Conservation (phyloP, 352 stramenopile genomes). For the Phytophthora niederhauseri region DNA sequence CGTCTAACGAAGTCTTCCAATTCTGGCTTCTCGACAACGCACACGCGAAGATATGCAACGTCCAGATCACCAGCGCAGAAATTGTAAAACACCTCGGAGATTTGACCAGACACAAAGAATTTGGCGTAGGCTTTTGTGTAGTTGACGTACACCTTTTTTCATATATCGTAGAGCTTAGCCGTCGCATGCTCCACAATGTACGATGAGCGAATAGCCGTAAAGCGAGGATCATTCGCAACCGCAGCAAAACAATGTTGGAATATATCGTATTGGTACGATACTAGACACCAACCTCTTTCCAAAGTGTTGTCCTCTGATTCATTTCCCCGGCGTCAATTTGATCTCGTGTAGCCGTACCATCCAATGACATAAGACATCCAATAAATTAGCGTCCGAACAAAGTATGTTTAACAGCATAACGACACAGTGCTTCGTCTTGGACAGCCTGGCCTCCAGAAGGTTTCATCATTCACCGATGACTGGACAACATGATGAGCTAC, state of each 20-base stretch:
- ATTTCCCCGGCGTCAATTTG: not conserved
- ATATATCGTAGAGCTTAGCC: not conserved
- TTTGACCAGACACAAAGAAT: not conserved
- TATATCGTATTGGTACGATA: not conserved
- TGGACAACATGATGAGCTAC: not conserved
- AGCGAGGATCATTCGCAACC: not conserved
- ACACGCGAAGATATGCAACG: not conserved
- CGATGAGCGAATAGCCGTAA: not conserved
- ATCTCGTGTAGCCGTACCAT: not conserved
- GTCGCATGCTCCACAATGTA: not conserved
- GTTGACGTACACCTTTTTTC: not conserved
- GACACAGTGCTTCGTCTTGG: not conserved
- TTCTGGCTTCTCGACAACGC: not conserved
- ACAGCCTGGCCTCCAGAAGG: not conserved
- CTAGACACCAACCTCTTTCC: not conserved
- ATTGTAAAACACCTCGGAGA: not conserved
- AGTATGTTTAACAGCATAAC: not conserved
- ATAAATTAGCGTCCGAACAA: not conserved
- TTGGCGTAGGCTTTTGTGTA: not conserved
- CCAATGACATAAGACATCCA: not conserved
- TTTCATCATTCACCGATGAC: constrained; percentile 1
- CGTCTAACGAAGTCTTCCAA: not conserved
- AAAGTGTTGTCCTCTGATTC: not conserved
- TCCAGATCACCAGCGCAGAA: not conserved
- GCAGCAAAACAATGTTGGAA: not conserved